Evolutionary conservation across 176 grass and related monocot genomes (phyloP), one percentile per base, ranked within the genome.

Genomic region (Tillandsia leiboldiana): DNA sequence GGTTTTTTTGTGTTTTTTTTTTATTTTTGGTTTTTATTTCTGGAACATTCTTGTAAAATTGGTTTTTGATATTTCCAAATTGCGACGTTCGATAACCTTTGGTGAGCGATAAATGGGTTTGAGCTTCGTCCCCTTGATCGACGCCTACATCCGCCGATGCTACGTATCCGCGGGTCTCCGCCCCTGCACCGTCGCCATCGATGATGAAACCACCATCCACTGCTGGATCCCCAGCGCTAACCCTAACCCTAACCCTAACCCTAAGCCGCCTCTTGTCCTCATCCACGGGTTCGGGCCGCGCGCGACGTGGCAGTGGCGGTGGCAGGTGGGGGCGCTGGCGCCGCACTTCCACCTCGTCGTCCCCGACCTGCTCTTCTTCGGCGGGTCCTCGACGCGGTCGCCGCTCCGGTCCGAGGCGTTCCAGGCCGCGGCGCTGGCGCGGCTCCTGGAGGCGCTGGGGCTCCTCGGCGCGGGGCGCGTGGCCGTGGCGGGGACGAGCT

Each of bases 341-440:
- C 73, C 81, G 27, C 73, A 67, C 64, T 92, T 85, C 88, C 80
- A 88, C 68, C 73, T 96, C 59, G 12, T 90, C 81, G 79, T 84
- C 26, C 88, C 86, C 48, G 93, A 96, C 81, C 80, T 96, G 53
- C 59, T 92, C 59, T 89, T 84, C 89, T 96, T 96, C 68, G 93
- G 86, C 51, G 78, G 75, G 8, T 79, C 81, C 78, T 75, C 83
- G 27, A 79, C 80, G 4, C 70, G 67, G 24, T 22, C 75, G 22
- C 63, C 85, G 53, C 71, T 3, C 42, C 80, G 83, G 53, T 67
- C 85, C 66, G 92, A 96, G 80, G 81, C 74, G 1, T 96, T 91
- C 63, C 83, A 96, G 88, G 88, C 85, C 8, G 74, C 81, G n/a
- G 83, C 70, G 49, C 28, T 96, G 17, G 83, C 64, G 17, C 24